Conservation (phyloP, 1,284 basidiomycete species). For the Tilletiopsis washingtonensis region DNA sequence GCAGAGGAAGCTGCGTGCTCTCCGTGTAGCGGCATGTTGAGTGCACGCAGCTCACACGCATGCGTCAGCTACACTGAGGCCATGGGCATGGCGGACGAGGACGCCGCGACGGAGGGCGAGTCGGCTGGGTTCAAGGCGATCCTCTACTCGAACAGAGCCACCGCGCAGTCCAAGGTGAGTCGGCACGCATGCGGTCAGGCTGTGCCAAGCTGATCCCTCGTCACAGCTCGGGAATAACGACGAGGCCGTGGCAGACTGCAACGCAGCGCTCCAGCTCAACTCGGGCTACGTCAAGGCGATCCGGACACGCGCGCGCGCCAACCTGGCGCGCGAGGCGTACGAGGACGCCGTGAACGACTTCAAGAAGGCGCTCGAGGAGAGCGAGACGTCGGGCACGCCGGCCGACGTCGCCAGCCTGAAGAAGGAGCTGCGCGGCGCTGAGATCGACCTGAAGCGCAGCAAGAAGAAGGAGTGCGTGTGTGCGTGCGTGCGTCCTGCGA, state of each 20-base stretch:
- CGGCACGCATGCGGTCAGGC: too few relatives aligned
- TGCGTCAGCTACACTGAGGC: conserved; percentile 49
- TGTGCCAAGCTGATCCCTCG: too few relatives aligned
- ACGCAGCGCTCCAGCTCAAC: conserved; percentile 60
- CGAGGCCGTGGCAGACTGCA: conserved; percentile 65
- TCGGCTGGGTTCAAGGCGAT: conserved; percentile 53
- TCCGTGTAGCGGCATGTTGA: too few relatives aligned
- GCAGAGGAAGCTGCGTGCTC: too few relatives aligned
- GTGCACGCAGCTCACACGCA: not conserved
- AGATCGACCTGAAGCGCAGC: conserved; percentile 41
- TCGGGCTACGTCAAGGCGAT: conserved; percentile 72
- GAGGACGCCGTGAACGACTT: conserved; percentile 69
- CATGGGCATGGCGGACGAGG: conserved; percentile 24
- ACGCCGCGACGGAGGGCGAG: conserved; percentile 21
- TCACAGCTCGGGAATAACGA: conserved; percentile 58
- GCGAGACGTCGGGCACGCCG: conserved; percentile 10
- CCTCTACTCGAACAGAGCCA: conserved; percentile 73
- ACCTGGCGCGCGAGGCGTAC: conserved; percentile 66
- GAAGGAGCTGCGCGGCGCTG: conserved; percentile 52
- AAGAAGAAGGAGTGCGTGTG: conserved; percentile 35
- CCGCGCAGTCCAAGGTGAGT: conserved; percentile 66
- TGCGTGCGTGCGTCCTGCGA: not conserved
- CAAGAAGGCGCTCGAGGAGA: conserved; percentile 64
- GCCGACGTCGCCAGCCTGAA: conserved; percentile 50
- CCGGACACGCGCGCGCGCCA: conserved; percentile 71